Evolutionary conservation across 805 yeast genomes (phyloP), one percentile per base, ranked within the genome.

Genomic region (Metschnikowia colocasiae): DNA sequence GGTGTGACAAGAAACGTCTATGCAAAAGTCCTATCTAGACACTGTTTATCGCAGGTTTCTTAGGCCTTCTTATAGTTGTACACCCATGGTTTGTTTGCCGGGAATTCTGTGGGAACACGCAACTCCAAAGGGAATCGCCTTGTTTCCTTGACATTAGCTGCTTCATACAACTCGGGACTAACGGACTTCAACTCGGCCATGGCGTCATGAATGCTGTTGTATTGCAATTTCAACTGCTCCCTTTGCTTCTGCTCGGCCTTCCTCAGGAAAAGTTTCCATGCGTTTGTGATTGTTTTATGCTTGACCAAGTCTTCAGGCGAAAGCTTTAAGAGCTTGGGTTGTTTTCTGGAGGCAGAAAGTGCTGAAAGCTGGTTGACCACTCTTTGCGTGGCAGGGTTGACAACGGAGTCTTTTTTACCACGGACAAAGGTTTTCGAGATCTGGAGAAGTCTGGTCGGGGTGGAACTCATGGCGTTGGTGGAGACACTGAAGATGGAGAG

Each of bases 101-200:
- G 99, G 51, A 74, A 87, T 47, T 90, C 92, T 1, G 95, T 85
- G 18, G 99, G 99, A 8, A 87, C 81, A 60, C 94, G 81, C 64
- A 88, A 63, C 60, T 92, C 97, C 57, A 87, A 68, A 4, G 96
- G 92, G 64, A 87, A 90, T 58, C 89, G 73, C 55, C 79, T 78
- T 37, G 65, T 64, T 55, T 85, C 84, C 42, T 71, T 68, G 26
- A 64, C 64, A 57, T 80, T 83, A 9, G 96, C 95, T 27, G 71
- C 72, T 45, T 73, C 76, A 57, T 73, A 90, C 43, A 92, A 69
- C 40, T 68, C 74, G 0, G 82, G 80, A 50, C 73, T 74, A 7
- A 76, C 60, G 3, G 56, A 47, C 56, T 80, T 67, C 59, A 92
- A 78, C 52, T 81, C 86, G 39, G 79, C 80, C 81, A 88, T 82